Evolutionary conservation across 768 basidiomycete species (phyloP), one percentile per base, ranked within the genome.

Genomic region (Auricularia cornea): DNA sequence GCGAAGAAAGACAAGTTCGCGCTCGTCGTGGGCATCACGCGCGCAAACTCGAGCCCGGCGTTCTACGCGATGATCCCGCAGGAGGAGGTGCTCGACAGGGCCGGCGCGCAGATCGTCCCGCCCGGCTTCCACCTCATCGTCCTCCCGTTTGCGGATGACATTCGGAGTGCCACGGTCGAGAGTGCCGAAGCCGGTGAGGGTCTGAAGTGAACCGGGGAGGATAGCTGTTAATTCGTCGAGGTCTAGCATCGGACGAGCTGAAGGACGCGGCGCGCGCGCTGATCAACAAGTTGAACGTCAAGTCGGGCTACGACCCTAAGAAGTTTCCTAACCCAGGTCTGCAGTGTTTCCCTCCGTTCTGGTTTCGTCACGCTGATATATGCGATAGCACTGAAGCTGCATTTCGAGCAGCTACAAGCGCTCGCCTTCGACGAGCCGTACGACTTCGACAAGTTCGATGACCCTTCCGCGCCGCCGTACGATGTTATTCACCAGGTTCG

Each of bases 91-190:
- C 67, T 76, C 35, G 86, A 88, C 68, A 84, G 86, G 33, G 82
- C 80, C 11, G 92, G 90, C 6, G 89, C 85, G 79, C 85, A 83
- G 61, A 69, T 75, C 60, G 87, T 90, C 48, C 92, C 97, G 35
- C 85, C 91, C 1, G 97, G 97, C 4, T 90, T 98, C 69, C 94
- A 98, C 73, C 79, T 98, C 60, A 88, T 98, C 63, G 89, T 89
- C 18, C 73, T 98, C n/a, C 95, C 96, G 0, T 99, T 90, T 72
- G 89, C 91, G 3, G 97, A 99, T 71, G 97, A 99, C 69, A 89
- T 98, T 59, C 85, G 97, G 59, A 79, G 81, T 23, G 89, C 90
- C 5, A 87, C 89, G 2, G 74, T 94, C 12, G 83, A 86, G 23
- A 79, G 84, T 62, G 86, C 80, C 6, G 77, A 81, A 67, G 80